These are phyloP conservation scores for Melocanna baccifera DNA, from an alignment of 176 grass and related monocot genomes.

Conservation along the genomic window DNA sequence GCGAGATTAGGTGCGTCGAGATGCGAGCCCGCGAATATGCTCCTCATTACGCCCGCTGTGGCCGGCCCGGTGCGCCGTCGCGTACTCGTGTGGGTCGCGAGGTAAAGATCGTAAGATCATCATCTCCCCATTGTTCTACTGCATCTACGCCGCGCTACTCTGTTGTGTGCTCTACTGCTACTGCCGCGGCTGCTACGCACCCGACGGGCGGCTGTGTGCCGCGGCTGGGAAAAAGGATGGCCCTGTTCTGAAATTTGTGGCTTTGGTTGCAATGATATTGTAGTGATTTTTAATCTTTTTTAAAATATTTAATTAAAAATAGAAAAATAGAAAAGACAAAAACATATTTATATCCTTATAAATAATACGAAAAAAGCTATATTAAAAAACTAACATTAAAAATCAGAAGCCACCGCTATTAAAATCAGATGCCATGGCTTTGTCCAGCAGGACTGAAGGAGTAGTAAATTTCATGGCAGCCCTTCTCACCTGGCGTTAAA, in stretches of 20 bases:
- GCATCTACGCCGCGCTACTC: neutral
- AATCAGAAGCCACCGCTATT: too few species aligned
- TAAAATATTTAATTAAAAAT: too few species aligned
- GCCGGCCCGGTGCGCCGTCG: neutral
- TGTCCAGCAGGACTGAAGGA: neutral
- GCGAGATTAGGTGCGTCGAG: conserved; percentile 24
- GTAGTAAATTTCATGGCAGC: conserved; percentile 15
- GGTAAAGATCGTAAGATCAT: neutral
- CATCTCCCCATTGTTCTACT: neutral
- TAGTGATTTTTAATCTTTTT: too few species aligned
- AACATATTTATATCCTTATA: too few species aligned
- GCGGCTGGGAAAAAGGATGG: neutral
- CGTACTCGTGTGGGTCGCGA: neutral
- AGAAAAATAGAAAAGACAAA: too few species aligned
- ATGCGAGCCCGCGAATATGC: conserved; percentile 5
- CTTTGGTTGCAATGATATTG: too few species aligned
- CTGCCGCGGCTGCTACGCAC: neutral
- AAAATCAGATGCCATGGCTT: neutral
- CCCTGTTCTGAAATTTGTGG: too few species aligned
- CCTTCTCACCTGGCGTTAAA: conserved; percentile 12
- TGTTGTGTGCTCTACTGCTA: neutral
- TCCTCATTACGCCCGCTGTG: neutral
- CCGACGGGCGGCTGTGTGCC: neutral
- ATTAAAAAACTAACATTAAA: too few species aligned
- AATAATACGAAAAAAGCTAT: too few species aligned